Evolutionary conservation across 352 stramenopile genomes (phyloP), one percentile per base, ranked within the genome.

Genomic region (Phytophthora hibernalis): DNA sequence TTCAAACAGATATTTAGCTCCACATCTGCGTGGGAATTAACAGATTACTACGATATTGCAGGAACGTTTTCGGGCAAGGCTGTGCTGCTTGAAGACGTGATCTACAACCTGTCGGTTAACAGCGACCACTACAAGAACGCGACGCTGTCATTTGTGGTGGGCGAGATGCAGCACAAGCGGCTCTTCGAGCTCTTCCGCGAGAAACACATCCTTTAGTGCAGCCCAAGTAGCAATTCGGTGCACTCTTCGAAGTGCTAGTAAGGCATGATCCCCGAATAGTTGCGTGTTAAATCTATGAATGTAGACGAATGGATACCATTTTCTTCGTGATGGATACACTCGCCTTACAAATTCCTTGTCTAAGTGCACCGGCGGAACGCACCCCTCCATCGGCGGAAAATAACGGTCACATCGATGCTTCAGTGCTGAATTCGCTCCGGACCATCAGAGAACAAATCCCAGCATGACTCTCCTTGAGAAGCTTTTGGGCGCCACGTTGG

Each of bases 81-180:
- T 1, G 81, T 95, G 61, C 65, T 96, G 38, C 78, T 96, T 18
- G 83, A 95, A 48, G 85, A 96, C 61, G 84, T 95, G 24, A 90
- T 96, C 50, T 88, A 89, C 75, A 95, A 95, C 64, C 51, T 96
- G 30, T 80, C 79, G 50, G 61, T 55, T 15, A 77, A 92, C 44
- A 68, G 70, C 45, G 70, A 79, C 38, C 83, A 96, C 60, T 96
- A 95, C 72, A 72, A 82, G 66, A 79, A 80, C 43, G 86, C 87
- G 43, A 92, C 79, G 24, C 65, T 96, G 31, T 90, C 89, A 15
- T 90, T 84, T 40, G 76, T 86, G 28, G 73, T 96, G 33, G 89
- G 89, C 20, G 85, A 95, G 56, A 74, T 91, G 72, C 87, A 95
- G 61, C 89, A 96, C 70, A 87, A 91, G 66, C 71, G 81, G 30